These are phyloP conservation scores for Pseudozyma flocculosa DNA, from an alignment of 1,284 basidiomycete genomes.

Conservation along the genomic window DNA sequence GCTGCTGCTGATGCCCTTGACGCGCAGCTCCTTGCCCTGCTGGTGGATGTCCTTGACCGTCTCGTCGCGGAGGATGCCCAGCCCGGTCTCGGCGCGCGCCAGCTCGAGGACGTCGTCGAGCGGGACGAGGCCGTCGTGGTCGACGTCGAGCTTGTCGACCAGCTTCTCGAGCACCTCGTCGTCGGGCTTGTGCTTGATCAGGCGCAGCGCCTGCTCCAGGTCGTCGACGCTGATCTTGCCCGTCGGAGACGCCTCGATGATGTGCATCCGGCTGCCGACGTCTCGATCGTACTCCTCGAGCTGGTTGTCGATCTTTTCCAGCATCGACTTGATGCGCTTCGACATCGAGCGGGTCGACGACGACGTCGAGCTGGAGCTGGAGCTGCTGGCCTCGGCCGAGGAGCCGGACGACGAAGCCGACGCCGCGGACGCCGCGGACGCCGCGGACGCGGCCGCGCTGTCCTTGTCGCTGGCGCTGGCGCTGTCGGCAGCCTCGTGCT, in stretches of 20 bases:
- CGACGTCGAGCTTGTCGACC: slow-evolving; percentile 90
- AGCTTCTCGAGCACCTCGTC: slow-evolving; percentile 86
- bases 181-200: slow-evolving; percentile 88
- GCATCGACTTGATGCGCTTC: slow-evolving; percentile 91
- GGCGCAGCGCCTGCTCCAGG: slow-evolving; percentile 81
- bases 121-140: slow-evolving; percentile 86
- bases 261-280: slow-evolving; percentile 84
- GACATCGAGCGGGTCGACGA: slow-evolving; percentile 70
- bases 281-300: slow-evolving; percentile 80
- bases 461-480: slow-evolving; percentile 2
- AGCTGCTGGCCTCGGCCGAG: slow-evolving; percentile 4
- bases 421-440: not conserved
- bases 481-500: slow-evolving; percentile 1
- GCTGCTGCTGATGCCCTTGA: slow-evolving; percentile 6
- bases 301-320: slow-evolving; percentile 92
- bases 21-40: slow-evolving; percentile 35
- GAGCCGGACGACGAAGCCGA: slow-evolving; percentile 8
- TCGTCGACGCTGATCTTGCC: slow-evolving; percentile 89
- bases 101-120: slow-evolving; percentile 59
- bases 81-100: slow-evolving; percentile 56
- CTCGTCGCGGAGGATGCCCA: slow-evolving; percentile 54
- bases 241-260: slow-evolving; percentile 87
- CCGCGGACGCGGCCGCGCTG: slow-evolving; percentile 1
- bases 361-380: slow-evolving; percentile 9
- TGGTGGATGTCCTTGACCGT: slow-evolving; percentile 43